Conservation (phyloP, 352 stramenopile species). For the Phytopythium montanum region DNA sequence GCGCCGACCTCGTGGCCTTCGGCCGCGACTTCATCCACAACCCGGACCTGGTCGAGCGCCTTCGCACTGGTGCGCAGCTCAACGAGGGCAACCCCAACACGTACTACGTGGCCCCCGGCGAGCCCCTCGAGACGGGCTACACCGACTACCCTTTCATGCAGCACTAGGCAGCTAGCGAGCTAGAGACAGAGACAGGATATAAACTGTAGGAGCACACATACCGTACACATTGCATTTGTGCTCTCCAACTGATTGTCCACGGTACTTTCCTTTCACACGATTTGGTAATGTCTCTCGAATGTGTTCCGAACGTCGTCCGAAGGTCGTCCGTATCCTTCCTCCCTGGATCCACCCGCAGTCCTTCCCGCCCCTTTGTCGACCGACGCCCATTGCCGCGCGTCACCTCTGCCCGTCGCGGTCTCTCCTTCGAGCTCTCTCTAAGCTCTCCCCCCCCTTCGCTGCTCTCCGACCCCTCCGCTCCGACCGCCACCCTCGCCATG, state of each 20-base stretch:
- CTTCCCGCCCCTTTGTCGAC: not conserved
- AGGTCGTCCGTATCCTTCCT: conserved; percentile 2
- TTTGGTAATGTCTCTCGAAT: not conserved
- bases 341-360: not conserved
- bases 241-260: not conserved
- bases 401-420: not conserved
- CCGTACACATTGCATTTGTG: not conserved
- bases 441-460: not conserved
- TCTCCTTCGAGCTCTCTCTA: too few species aligned
- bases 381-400: not conserved
- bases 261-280: not conserved
- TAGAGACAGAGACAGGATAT: too few species aligned
- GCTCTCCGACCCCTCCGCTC: not conserved
- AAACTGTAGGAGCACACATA: not conserved
- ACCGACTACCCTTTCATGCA: conserved; percentile 44
- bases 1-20: conserved; percentile 48
- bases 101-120: conserved; percentile 26
- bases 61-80: conserved; percentile 27
- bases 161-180: not conserved
- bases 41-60: conserved; percentile 49
- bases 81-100: conserved; percentile 25
- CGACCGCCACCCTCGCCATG: conserved; percentile 18
- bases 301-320: not conserved
- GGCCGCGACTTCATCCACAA: conserved; percentile 63
- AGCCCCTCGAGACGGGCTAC: conserved; percentile 31